phyloP scores from a whole-genome alignment of 371 early-diverging fungal species.

The Mucor irregularis region DNA sequence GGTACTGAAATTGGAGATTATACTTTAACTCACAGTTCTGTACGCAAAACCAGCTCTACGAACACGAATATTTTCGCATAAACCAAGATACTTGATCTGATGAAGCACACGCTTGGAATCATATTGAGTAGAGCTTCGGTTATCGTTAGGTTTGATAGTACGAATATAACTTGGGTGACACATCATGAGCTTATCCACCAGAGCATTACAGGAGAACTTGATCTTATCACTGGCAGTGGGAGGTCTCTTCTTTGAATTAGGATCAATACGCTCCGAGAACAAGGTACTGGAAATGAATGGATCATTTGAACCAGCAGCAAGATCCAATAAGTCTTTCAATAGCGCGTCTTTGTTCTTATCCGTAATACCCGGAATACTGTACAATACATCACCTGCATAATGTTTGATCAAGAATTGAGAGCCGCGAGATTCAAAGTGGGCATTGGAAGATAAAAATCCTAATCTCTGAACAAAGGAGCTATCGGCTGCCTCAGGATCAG shows the following conservation, averaged over 20 bases:
- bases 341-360: conserved; percentile 98
- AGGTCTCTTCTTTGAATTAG: conserved; percentile 86
- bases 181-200: conserved; percentile 93
- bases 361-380: conserved; percentile 95
- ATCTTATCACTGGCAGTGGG: conserved; percentile 86
- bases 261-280: conserved; percentile 90
- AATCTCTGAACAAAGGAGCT: conserved; percentile 82
- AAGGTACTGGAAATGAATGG: conserved; percentile 63
- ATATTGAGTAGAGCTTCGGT: conserved; percentile 87
- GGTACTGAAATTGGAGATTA: too few relatives aligned
- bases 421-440: conserved; percentile 81
- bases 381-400: conserved; percentile 96
- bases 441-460: conserved; percentile 66
- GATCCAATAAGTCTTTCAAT: conserved; percentile 83
- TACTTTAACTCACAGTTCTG: too few relatives aligned
- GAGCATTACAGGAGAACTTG: conserved; percentile 68
- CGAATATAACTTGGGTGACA: conserved; percentile 98
- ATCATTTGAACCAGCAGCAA: conserved; percentile 74
- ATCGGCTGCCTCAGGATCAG: conserved; percentile 86
- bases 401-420: conserved; percentile 87
- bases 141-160: conserved; percentile 98
- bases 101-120: conserved; percentile 92
- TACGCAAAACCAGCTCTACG: conserved; percentile 96
- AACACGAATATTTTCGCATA: conserved; percentile 97
- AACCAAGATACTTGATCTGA: conserved; percentile 94